These are phyloP conservation scores for Aspergillus sergii DNA, from an alignment of 2,329 filamentous ascomycete species.

Conservation along the genomic window DNA sequence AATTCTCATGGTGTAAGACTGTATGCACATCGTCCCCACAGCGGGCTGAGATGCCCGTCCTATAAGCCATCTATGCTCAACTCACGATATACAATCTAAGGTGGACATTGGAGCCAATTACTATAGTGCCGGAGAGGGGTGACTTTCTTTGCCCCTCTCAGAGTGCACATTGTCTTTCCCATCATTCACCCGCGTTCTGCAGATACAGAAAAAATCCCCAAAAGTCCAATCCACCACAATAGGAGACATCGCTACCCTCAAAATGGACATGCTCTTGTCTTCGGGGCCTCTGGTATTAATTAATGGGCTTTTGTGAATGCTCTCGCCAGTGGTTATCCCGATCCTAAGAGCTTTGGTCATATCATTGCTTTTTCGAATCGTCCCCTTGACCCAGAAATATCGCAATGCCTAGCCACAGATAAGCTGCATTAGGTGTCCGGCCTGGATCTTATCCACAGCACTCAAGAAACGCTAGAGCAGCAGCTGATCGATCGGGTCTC, in stretches of 20 bases:
- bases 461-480: too few relatives aligned
- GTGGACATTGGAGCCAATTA: background rate
- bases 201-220: background rate
- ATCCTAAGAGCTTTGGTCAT: background rate
- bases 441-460: too few relatives aligned
- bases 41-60: background rate
- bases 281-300: constrained; percentile 10
- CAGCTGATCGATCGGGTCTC: background rate
- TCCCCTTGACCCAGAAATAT: too few relatives aligned
- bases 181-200: background rate
- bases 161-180: background rate
- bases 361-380: background rate
- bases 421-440: too few relatives aligned
- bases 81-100: background rate
- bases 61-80: background rate
- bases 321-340: too few relatives aligned
- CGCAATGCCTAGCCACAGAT: too few relatives aligned
- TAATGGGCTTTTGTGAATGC: constrained; percentile 1
- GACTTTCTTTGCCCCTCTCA: background rate
- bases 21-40: background rate
- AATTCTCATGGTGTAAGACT: background rate
- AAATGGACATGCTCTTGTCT: constrained; percentile 4
- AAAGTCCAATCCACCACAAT: background rate
- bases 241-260: background rate
- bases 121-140: background rate